Base-by-base conservation (phyloP, 1,284 basidiomycete species). In the Irpex sp. region DNA sequence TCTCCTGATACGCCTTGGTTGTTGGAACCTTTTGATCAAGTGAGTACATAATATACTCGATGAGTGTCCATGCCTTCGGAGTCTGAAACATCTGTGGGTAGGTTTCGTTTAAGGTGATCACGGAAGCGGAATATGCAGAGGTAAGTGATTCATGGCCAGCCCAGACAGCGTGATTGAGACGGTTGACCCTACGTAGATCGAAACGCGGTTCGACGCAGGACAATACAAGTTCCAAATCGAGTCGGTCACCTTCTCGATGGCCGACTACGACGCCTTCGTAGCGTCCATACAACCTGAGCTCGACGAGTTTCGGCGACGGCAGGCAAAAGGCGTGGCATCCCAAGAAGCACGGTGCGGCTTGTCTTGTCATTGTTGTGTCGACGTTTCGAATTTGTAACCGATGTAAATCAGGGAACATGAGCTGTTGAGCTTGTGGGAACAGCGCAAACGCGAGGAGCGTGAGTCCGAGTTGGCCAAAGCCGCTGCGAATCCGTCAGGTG, bases 1-100 rank as follows among this genome's bases (percentile, higher is more conserved):
- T 62, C 63, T 9, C 65, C 74, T 0, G 76, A 79, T 1, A 74
- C 73, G 45, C 88, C 87, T 2, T 89, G 86, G 84, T 67, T 90
- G 2, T 72, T 90, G 14, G 71, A 78, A 16, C 80, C 83, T 2
- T 90, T 90, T 66, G 87, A 90, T 68, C 84, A 87, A 69, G 82
- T 86, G 48, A 42, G 37, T 48, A 21, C 9, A 2, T 8, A n/a
- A n/a, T 48, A 10, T 12, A 6, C 60, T 7, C 7, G 39, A 42
- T 16, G 23, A 23, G 23, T 23, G 23, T 23, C 23, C 23, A n/a
- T n/a, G n/a, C n/a, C 23, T 23, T 23, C 4, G 23, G 4, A 2
- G 23, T 23, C 23, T 23, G 23, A 23, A 23, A 23, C 4, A 2
- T 23, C 23, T 23, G 23, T 23, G 23, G 23, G 4, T 42, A 85